phyloP scores from a whole-genome alignment of 1,139 yeast genomes.

The Suhomyces bokatorum region DNA sequence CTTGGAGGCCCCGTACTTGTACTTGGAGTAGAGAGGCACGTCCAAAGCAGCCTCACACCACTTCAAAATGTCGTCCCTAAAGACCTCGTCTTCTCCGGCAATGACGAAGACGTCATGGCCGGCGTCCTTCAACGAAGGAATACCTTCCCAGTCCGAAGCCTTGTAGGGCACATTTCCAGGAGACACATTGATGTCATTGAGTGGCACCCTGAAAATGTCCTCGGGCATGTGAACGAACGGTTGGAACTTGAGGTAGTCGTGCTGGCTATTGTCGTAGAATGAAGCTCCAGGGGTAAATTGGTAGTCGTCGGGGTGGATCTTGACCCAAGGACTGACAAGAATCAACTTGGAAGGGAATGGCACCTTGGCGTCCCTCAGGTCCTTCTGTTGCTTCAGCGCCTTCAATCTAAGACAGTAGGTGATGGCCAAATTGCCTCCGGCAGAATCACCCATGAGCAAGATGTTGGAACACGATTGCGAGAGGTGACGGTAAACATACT shows the following conservation, averaged over 20 bases:
- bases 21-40: constrained; percentile 23
- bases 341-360: constrained; percentile 35
- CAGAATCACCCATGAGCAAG: constrained; percentile 42
- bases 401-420: constrained; percentile 32
- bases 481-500: constrained; percentile 31
- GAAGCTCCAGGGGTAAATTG: constrained; percentile 32
- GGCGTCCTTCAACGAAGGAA: constrained; percentile 33
- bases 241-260: constrained; percentile 36
- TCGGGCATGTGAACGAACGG: constrained; percentile 36
- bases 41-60: constrained; percentile 39
- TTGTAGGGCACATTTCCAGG: constrained; percentile 21
- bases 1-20: constrained; percentile 29
- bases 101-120: constrained; percentile 32
- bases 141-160: constrained; percentile 34
- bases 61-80: constrained; percentile 42
- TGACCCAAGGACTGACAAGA: constrained; percentile 45
- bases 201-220: constrained; percentile 21
- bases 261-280: constrained; percentile 31
- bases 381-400: constrained; percentile 1
- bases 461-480: constrained; percentile 32
- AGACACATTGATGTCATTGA: constrained; percentile 19
- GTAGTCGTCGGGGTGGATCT: constrained; percentile 19
- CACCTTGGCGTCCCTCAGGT: constrained; percentile 9
- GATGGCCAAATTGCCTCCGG: constrained; percentile 42
- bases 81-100: constrained; percentile 46